phyloP scores from a whole-genome alignment of 495 filamentous ascomycete genomes.

The Podospora tetraspora region DNA sequence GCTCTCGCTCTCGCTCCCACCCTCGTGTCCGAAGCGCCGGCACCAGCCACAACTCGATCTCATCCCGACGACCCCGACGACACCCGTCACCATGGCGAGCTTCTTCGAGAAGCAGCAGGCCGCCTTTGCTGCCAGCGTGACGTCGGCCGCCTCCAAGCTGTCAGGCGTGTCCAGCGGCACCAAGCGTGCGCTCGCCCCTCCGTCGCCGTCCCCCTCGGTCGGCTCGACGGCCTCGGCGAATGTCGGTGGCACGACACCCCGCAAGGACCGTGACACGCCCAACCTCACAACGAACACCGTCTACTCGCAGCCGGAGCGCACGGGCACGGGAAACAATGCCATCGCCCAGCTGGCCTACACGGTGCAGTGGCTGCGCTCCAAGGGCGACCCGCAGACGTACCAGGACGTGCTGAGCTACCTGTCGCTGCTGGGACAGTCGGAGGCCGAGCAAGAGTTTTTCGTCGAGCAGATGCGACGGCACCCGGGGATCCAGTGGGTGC shows the following conservation, averaged over 20 bases:
- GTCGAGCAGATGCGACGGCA: conserved; percentile 51
- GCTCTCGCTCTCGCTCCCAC: background rate
- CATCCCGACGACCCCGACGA: background rate
- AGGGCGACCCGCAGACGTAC: conserved; percentile 64
- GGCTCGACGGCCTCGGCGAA: conserved; percentile 45
- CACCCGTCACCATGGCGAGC: conserved; percentile 41
- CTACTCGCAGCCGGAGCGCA: conserved; percentile 73
- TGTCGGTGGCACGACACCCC: conserved; percentile 38
- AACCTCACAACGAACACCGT: conserved; percentile 50
- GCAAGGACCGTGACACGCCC: conserved; percentile 49
- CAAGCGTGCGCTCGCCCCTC: conserved; percentile 40
- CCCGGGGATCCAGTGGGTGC: conserved; percentile 65
- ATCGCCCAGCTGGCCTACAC: conserved; percentile 81
- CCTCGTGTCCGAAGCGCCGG: background rate
- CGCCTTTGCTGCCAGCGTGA: conserved; percentile 44
- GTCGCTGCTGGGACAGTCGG: conserved; percentile 51
- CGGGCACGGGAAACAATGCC: conserved; percentile 70
- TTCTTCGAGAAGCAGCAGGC: conserved; percentile 46
- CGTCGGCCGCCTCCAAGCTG: conserved; percentile 44
- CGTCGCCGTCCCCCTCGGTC: conserved; percentile 37
- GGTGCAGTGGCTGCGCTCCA: conserved; percentile 76
- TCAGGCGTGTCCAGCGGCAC: conserved; percentile 24
- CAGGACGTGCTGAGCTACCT: conserved; percentile 72
- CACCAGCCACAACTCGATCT: background rate
- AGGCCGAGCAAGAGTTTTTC: conserved; percentile 39